Percentiles rank a stretch among this genome's conserved stretches.
phyloP scores from a whole-genome alignment of 2,329 filamentous ascomycete genomes.

The Epichloe sp. region DNA sequence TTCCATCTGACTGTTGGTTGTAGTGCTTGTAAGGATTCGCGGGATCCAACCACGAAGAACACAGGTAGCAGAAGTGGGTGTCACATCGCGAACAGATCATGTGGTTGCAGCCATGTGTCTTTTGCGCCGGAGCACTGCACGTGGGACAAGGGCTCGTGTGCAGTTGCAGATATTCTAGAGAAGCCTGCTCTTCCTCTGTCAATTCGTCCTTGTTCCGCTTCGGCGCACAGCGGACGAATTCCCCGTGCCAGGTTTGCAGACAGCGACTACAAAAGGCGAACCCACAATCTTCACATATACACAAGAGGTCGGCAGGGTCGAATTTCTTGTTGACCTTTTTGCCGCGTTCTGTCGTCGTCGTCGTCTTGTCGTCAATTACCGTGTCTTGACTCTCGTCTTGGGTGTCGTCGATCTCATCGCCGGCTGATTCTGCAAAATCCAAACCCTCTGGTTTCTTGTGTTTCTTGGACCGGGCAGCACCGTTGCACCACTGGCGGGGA shows the following conservation, averaged over 20 bases:
- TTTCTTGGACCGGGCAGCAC: conserved; percentile 64
- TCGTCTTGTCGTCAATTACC: background rate
- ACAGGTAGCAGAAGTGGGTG: conserved; percentile 92
- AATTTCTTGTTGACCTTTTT: conserved; percentile 15
- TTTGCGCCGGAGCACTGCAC: conserved; percentile 73
- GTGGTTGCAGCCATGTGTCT: conserved; percentile 90
- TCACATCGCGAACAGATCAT: conserved; percentile 88
- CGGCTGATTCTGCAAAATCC: conserved; percentile 38
- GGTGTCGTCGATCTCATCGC: conserved; percentile 20
- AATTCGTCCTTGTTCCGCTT: conserved; percentile 56
- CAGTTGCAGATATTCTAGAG: conserved; percentile 66
- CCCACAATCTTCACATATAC: conserved; percentile 76
- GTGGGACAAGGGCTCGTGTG: conserved; percentile 85
- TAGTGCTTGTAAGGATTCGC: conserved; percentile 82
- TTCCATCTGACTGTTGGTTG: conserved; percentile 46
- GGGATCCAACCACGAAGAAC: conserved; percentile 71
- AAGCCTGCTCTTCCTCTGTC: conserved; percentile 73
- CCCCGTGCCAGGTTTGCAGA: conserved; percentile 78
- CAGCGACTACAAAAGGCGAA: conserved; percentile 75
- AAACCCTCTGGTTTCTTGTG: conserved; percentile 59
- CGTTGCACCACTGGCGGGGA: conserved; percentile 83
- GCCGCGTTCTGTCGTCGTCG: too few relatives aligned
- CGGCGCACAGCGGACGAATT: conserved; percentile 57
- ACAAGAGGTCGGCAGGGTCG: conserved; percentile 50
- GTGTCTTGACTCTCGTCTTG: conserved; percentile 11